A percentile compares a stretch with the other conserved stretches of the same genome.
phyloP scores from a whole-genome alignment of 2,329 filamentous ascomycete species.

The Neofusicoccum sp. region DNA sequence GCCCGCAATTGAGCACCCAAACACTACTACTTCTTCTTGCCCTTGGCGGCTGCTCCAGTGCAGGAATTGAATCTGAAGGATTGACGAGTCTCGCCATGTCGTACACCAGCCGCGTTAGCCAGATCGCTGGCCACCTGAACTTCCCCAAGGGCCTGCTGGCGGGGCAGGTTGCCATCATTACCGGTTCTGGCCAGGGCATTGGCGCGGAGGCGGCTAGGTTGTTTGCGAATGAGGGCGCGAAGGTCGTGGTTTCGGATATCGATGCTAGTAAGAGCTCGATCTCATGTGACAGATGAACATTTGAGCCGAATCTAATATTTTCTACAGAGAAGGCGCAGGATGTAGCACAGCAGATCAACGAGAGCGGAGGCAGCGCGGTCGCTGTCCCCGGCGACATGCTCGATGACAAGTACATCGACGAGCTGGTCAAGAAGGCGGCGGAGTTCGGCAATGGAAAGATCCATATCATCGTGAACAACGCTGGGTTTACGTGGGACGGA shows the following conservation, averaged over 20 bases:
- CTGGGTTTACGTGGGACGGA: conserved; percentile 89
- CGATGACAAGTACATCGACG: conserved; percentile 65
- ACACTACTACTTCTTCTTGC: background rate
- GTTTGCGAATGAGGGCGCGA: conserved; percentile 85
- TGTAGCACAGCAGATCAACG: conserved; percentile 69
- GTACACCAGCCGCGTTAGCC: conserved; percentile 56
- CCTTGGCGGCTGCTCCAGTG: too few species aligned
- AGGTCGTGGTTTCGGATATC: conserved; percentile 80
- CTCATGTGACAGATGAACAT: background rate
- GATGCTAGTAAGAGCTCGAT: conserved; percentile 57
- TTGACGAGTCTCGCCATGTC: conserved; percentile 11
- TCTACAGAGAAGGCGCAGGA: conserved; percentile 64
- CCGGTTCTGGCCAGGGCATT: conserved; percentile 82
- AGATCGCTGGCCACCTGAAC: conserved; percentile 77
- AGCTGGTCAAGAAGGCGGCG: conserved; percentile 71
- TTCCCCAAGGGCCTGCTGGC: conserved; percentile 76
- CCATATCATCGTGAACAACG: conserved; percentile 88
- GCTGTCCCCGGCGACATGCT: conserved; percentile 76
- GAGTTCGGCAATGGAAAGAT: conserved; percentile 85
- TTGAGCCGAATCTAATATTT: background rate
- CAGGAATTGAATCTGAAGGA: too few species aligned
- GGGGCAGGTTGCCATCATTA: conserved; percentile 83
- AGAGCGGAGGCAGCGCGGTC: conserved; percentile 64
- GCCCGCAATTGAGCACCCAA: background rate
- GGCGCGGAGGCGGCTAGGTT: conserved; percentile 78